Evolutionary conservation across 2,329 filamentous ascomycete species (phyloP).

Genomic region (Alternaria postmessia): DNA sequence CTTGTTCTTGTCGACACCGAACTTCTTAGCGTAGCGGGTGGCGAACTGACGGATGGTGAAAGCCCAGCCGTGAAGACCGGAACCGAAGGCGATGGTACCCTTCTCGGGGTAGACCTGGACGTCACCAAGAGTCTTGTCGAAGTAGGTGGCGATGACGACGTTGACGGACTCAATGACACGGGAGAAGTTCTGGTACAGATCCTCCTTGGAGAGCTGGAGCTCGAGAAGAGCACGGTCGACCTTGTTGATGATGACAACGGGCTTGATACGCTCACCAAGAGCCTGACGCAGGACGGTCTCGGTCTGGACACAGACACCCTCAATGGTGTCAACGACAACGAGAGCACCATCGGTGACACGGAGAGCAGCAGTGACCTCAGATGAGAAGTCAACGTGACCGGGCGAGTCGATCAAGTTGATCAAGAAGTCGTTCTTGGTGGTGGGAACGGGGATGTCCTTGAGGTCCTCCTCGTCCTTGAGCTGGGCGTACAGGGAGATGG

Average conservation of each 20-base stretch:
- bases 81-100: conserved; percentile 98
- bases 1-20: conserved; percentile 99
- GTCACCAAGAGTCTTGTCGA: conserved; percentile 95
- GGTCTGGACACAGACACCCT: conserved; percentile 99
- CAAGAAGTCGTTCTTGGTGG: conserved; percentile 94
- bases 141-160: conserved; percentile 99
- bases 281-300: conserved; percentile 99
- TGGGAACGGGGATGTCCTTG: conserved; percentile 92
- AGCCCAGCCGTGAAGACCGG: conserved; percentile 99
- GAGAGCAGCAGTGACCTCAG: conserved; percentile 98
- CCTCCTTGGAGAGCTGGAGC: conserved; percentile 98
- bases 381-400: conserved; percentile 99
- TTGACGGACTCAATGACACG: conserved; percentile 99
- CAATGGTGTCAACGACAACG: conserved; percentile 99
- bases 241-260: conserved; percentile 99
- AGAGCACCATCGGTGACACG: conserved; percentile 99
- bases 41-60: conserved; percentile 99
- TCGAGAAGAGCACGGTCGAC: conserved; percentile 99
- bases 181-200: conserved; percentile 99
- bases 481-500: conserved; percentile 95
- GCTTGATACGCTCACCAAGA: conserved; percentile 99
- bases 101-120: conserved; percentile 98
- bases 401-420: conserved; percentile 99
- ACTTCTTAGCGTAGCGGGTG: conserved; percentile 97
- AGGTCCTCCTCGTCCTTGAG: conserved; percentile 84